These are phyloP conservation scores for Botrytis hyacinthi DNA, from an alignment of 2,329 filamentous ascomycete species.

Conservation along the genomic window DNA sequence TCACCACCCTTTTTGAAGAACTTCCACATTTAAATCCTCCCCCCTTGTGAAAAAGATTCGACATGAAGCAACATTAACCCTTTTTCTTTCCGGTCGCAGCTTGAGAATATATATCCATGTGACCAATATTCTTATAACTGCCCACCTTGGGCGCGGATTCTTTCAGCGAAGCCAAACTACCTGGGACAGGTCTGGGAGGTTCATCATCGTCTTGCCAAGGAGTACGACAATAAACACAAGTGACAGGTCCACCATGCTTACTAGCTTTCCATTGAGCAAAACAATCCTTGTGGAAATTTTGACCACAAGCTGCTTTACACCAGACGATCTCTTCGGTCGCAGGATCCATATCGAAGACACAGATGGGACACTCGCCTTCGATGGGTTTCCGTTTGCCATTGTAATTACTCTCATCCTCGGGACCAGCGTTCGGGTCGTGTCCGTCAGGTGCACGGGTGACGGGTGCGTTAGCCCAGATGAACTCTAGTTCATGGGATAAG, in stretches of 20 bases:
- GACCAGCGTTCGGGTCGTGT: slow-evolving; percentile 8
- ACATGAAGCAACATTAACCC: background rate
- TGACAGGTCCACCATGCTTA: slow-evolving; percentile 46
- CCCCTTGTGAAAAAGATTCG: background rate
- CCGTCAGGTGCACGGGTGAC: slow-evolving; percentile 24
- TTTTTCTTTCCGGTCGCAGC: background rate
- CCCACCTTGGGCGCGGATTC: slow-evolving; percentile 26
- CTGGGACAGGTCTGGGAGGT: background rate
- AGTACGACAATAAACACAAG: slow-evolving; percentile 61
- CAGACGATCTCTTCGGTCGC: slow-evolving; percentile 49
- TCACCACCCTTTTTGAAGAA: background rate
- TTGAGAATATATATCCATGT: slow-evolving; percentile 24
- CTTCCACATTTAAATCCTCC: background rate
- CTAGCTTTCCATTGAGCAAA: slow-evolving; percentile 53
- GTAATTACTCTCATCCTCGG: slow-evolving; percentile 21
- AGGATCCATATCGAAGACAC: slow-evolving; percentile 31
- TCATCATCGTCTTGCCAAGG: slow-evolving; percentile 49
- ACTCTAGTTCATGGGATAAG: slow-evolving; percentile 24
- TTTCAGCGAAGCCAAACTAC: slow-evolving; percentile 25
- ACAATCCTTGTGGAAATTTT: slow-evolving; percentile 54
- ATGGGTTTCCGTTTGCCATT: slow-evolving; percentile 28
- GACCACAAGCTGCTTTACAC: slow-evolving; percentile 55
- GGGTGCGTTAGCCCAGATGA: slow-evolving; percentile 27
- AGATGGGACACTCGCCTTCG: slow-evolving; percentile 29
- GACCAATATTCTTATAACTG: slow-evolving; percentile 26